Conservation (phyloP, 2,329 filamentous ascomycete species). For the Emmonsia crescens region DNA sequence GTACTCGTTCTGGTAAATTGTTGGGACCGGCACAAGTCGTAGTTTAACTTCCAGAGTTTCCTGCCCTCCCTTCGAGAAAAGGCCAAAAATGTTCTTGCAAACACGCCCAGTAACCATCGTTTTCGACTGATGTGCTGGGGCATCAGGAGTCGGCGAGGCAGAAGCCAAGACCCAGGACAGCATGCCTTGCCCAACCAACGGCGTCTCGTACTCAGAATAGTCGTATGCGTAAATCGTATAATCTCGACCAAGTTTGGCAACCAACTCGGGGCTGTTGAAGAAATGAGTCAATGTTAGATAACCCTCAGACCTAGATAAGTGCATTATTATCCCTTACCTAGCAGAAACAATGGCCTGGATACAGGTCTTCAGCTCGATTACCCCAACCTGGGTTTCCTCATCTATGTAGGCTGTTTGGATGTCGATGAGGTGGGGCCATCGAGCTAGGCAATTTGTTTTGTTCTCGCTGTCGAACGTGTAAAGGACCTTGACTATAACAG, state of each 20-base stretch:
- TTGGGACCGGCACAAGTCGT: slow-evolving; percentile 68
- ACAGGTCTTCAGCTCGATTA: slow-evolving; percentile 79
- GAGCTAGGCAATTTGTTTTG: slow-evolving; percentile 80
- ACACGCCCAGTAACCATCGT: slow-evolving; percentile 75
- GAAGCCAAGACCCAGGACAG: slow-evolving; percentile 68
- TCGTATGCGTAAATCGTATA: slow-evolving; percentile 97
- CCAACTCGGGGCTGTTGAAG: slow-evolving; percentile 64
- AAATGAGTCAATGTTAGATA: slow-evolving; percentile 3
- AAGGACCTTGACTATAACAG: slow-evolving; percentile 70
- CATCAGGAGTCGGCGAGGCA: slow-evolving; percentile 45
- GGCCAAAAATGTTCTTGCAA: slow-evolving; percentile 69
- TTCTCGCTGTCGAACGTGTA: slow-evolving; percentile 90
- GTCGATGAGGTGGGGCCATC: slow-evolving; percentile 67
- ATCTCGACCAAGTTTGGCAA: slow-evolving; percentile 61
- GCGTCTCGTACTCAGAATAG: slow-evolving; percentile 88
- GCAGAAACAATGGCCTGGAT: slow-evolving; percentile 66
- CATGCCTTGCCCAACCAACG: slow-evolving; percentile 91
- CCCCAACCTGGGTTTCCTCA: slow-evolving; percentile 68
- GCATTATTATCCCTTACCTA: slow-evolving; percentile 33
- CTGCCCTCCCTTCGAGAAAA: slow-evolving; percentile 68
- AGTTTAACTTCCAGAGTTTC: slow-evolving; percentile 92
- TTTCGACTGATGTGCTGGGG: slow-evolving; percentile 50
- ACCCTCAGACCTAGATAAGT: slow-evolving; percentile 3
- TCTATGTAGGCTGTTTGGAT: slow-evolving; percentile 74
- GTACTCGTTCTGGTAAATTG: slow-evolving; percentile 50